These are phyloP conservation scores for Cryptomeria japonica DNA, from an alignment of 75 land plant genomes.

Conservation along the genomic window DNA sequence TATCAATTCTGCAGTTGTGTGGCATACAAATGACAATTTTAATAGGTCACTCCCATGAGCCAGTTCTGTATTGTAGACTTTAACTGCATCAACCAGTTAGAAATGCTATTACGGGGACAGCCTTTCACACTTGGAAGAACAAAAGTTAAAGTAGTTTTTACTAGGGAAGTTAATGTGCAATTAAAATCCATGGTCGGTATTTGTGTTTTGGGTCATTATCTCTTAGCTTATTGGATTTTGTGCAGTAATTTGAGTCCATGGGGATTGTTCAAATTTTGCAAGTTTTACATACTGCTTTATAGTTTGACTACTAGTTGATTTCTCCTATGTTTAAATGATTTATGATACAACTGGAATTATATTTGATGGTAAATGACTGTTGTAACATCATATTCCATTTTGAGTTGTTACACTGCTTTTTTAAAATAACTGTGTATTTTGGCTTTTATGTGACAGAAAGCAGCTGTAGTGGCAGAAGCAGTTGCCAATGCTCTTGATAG, in stretches of 20 bases:
- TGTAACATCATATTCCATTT: neutral
- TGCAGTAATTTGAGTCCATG: neutral
- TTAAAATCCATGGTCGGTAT: neutral
- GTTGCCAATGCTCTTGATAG: conserved; percentile 63
- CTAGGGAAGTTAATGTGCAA: neutral
- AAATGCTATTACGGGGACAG: neutral
- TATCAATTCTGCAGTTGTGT: no score
- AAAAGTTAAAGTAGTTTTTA: neutral
- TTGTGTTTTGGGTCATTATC: neutral
- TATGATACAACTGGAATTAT: neutral
- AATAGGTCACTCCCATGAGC: neutral
- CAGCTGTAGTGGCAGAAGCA: conserved; percentile 70
- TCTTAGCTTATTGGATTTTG: neutral
- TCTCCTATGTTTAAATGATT: neutral
- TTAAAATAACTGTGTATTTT: neutral
- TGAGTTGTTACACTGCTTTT: neutral
- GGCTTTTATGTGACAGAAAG: conserved; percentile 57
- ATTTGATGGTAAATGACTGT: neutral
- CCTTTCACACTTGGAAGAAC: neutral
- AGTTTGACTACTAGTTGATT: neutral
- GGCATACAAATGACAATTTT: no score
- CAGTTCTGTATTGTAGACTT: neutral
- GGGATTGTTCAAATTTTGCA: neutral
- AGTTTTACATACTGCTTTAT: neutral
- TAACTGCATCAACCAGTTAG: neutral